Evolutionary conservation across 768 basidiomycete genomes (phyloP), one percentile per base, ranked within the genome.

Genomic region (Termitomyces sp.): DNA sequence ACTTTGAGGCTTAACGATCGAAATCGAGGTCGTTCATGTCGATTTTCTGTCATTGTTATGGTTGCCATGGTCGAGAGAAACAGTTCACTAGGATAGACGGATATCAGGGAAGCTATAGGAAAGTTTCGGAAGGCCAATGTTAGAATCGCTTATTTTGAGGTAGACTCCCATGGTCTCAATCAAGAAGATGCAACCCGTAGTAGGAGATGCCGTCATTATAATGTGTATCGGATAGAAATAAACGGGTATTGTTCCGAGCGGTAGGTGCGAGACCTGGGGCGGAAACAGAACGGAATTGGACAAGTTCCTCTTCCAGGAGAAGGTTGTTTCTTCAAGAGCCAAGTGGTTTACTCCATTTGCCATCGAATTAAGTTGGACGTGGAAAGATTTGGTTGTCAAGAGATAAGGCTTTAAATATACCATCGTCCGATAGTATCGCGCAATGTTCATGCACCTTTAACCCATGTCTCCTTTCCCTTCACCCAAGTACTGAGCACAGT

Each of bases 401-500:
- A 51, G 38, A 51, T 38, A 38, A 41, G 17, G 17, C 26, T 40
- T 12, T 38, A 51, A 40, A 51, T 40, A 41, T 51, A 51, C 26
- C 6, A 51, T 15, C 33, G 12, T 40, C 38, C 50, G 37, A 50
- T n/a, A 38, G 10, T 11, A 11, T 38, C 50, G 33, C 48, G 15
- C 21, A 37, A 15, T 12, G 6, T 10, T 51, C 26, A 64, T 46
- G 55, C 50, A 9, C 55, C 62, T 68, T 68, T 71, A 31, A 64
- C 72, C 89, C 89, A 93, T 8, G 85, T 86, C 64, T 86, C 77
- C 68, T 78, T 83, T 5, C 91, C 93, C 61, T 74, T 80, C 19
- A 94, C 84, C 89, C 89, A 91, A 12, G 89, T 89, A 59, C 79
- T 80, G 37, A 85, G 70, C 15, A 89, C 84, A 47, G 76, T 73